Conservation (phyloP, 495 filamentous ascomycete species). For the Tuber brumale region DNA sequence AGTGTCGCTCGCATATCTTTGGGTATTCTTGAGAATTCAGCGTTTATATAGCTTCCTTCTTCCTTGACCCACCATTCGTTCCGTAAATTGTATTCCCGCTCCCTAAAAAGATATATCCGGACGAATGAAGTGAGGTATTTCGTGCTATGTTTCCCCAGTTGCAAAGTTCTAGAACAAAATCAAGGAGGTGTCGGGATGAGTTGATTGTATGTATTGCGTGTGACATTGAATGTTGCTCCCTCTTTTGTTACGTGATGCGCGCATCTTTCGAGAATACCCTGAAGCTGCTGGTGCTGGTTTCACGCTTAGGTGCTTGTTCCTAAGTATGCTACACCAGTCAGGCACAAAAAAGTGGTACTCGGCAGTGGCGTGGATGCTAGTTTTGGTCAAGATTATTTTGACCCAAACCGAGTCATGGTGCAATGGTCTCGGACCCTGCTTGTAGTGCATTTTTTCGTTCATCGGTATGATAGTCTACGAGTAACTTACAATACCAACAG, state of each 20-base stretch:
- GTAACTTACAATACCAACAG: no score
- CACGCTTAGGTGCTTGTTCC: no score
- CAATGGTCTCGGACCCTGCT: no score
- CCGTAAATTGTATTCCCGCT: slow-evolving; percentile 30
- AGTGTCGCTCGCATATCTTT: slow-evolving; percentile 51
- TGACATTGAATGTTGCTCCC: slow-evolving; percentile 30
- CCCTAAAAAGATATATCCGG: slow-evolving; percentile 12
- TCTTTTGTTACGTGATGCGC: slow-evolving; percentile 48
- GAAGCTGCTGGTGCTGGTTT: not conserved
- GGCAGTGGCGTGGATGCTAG: no score
- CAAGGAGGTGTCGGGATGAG: slow-evolving; percentile 31
- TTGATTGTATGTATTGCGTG: slow-evolving; percentile 49
- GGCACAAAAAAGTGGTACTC: no score
- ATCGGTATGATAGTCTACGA: no score
- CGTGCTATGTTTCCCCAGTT: slow-evolving; percentile 27
- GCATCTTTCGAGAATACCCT: not conserved
- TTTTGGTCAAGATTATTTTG: no score
- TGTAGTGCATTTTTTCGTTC: no score
- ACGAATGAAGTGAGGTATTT: slow-evolving; percentile 17
- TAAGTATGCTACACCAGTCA: no score
- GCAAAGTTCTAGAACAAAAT: slow-evolving; percentile 46
- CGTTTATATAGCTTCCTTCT: slow-evolving; percentile 22
- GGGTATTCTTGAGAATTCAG: slow-evolving; percentile 38
- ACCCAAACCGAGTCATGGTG: no score
- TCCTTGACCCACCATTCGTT: slow-evolving; percentile 15